Evolutionary conservation across 768 basidiomycete genomes (phyloP).

Genomic region (Goffeauzyma gilvescens): DNA sequence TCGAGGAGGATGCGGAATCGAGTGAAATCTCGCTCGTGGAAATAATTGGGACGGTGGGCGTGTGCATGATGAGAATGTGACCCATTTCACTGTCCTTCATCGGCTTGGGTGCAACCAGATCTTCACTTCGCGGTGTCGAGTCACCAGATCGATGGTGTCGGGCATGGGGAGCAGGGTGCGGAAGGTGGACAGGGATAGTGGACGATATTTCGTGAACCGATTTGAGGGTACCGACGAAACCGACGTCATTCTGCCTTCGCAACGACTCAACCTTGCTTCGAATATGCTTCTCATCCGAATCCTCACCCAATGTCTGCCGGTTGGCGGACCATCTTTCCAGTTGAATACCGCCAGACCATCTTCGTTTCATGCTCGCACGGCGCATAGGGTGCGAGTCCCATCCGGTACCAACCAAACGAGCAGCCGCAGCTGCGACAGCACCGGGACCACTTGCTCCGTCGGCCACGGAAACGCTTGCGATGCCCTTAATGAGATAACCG

Average conservation of each 20-base stretch:
- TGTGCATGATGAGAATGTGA: slow-evolving; percentile 16
- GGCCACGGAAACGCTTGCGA: slow-evolving; percentile 32
- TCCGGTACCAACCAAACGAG: slow-evolving; percentile 31
- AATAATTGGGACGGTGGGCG: slow-evolving; percentile 21
- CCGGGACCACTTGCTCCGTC: slow-evolving; percentile 33
- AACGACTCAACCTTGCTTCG: slow-evolving; percentile 4
- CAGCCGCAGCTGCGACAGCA: slow-evolving; percentile 33
- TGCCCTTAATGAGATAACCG: slow-evolving; percentile 67
- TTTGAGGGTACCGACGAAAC: slow-evolving; percentile 5
- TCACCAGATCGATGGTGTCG: slow-evolving; percentile 15
- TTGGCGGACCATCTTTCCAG: slow-evolving; percentile 9
- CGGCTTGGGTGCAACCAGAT: neutral
- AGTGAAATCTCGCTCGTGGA: slow-evolving; percentile 8
- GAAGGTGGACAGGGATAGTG: slow-evolving; percentile 8
- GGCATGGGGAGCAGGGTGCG: slow-evolving; percentile 13
- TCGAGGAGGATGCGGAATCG: slow-evolving; percentile 9
- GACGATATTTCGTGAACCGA: neutral
- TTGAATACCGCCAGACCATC: slow-evolving; percentile 17
- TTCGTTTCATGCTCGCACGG: slow-evolving; percentile 7
- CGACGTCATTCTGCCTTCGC: slow-evolving; percentile 5
- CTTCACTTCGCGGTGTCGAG: slow-evolving; percentile 18
- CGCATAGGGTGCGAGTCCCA: slow-evolving; percentile 8
- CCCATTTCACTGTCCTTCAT: slow-evolving; percentile 10
- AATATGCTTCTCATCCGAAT: slow-evolving; percentile 6
- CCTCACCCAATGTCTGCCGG: slow-evolving; percentile 9